phyloP scores from a whole-genome alignment of 2,329 filamentous ascomycete species.

The Sarocladium brachiariae region DNA sequence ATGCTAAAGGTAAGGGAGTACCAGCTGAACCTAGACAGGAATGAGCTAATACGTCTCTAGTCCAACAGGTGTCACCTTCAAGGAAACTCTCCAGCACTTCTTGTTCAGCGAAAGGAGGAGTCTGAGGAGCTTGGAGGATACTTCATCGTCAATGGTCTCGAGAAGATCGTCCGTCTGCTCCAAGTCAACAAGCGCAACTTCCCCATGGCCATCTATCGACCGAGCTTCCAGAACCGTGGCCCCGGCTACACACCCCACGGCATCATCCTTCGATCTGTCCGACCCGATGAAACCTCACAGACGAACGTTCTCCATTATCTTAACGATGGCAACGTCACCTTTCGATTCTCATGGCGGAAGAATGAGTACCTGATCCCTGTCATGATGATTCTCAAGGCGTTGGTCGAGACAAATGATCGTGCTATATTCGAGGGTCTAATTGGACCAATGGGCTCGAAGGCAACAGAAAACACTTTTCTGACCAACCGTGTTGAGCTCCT shows the following conservation, averaged over 20 bases:
- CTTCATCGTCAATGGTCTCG: constrained; percentile 95
- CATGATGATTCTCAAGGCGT: constrained; percentile 93
- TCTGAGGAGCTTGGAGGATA: constrained; percentile 94
- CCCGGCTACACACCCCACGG: constrained; percentile 82
- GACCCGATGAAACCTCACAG: constrained; percentile 96
- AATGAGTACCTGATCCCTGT: constrained; percentile 93
- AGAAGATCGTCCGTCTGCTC: constrained; percentile 91
- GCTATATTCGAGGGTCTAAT: constrained; percentile 95
- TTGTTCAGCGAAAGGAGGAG: constrained; percentile 87
- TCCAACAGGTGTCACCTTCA: constrained; percentile 89
- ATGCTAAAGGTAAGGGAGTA: constrained; percentile 82
- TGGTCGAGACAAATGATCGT: constrained; percentile 91
- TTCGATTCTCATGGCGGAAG: constrained; percentile 97
- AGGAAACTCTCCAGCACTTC: constrained; percentile 70
- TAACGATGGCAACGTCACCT: constrained; percentile 90
- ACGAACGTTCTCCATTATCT: constrained; percentile 97
- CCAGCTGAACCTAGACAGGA: too few relatives aligned
- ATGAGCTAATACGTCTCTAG: constrained; percentile 33
- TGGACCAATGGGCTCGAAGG: constrained; percentile 67
- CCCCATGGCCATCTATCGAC: constrained; percentile 87
- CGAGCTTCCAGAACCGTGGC: constrained; percentile 84
- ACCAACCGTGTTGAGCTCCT: constrained; percentile 91
- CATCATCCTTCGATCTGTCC: constrained; percentile 84
- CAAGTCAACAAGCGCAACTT: constrained; percentile 89
- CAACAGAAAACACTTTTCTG: constrained; percentile 81